Evolutionary conservation across 768 basidiomycete species (phyloP).

Genomic region (Mycena crocata): DNA sequence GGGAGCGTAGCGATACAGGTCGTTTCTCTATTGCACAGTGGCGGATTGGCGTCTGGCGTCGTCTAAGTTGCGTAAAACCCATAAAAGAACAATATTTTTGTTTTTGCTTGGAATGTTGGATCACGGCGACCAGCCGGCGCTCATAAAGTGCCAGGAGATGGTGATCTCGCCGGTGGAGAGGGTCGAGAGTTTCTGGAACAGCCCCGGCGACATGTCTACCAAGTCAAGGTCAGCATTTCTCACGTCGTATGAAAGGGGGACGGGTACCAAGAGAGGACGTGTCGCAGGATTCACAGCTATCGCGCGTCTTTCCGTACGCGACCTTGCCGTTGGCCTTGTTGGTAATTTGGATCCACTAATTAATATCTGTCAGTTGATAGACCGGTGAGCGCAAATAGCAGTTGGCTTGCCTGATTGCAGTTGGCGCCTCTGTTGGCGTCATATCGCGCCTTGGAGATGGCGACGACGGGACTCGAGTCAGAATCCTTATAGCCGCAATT

Average conservation of each 20-base stretch:
- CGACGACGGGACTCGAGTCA: conserved; percentile 67
- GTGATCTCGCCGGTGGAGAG: conserved; percentile 62
- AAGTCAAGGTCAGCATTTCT: conserved; percentile 4
- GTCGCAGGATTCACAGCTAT: conserved; percentile 70
- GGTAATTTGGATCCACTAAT: conserved; percentile 69
- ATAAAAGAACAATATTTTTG: not conserved
- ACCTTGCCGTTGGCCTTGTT: conserved; percentile 66
- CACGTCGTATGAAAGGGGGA: conserved; percentile 1
- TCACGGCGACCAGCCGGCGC: conserved; percentile 56
- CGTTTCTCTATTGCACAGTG: conserved; percentile 22
- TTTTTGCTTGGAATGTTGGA: not conserved
- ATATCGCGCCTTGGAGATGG: conserved; percentile 68
- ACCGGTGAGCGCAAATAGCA: not conserved
- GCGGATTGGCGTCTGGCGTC: conserved; percentile 13
- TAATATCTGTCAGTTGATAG: conserved; percentile 2
- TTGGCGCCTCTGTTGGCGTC: conserved; percentile 60
- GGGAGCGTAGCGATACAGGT: conserved; percentile 28
- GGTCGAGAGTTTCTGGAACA: conserved; percentile 65
- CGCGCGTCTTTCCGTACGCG: conserved; percentile 62
- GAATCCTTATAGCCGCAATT: conserved; percentile 71
- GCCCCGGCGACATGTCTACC: conserved; percentile 73
- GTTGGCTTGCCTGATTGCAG: conserved; percentile 68
- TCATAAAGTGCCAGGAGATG: conserved; percentile 74
- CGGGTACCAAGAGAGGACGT: conserved; percentile 66
- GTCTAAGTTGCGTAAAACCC: conserved; percentile 26